A percentile compares a stretch with the other conserved stretches of the same genome.
Conservation (phyloP, 163 green algal species). For the Chlamydomonas reinhardtii region DNA sequence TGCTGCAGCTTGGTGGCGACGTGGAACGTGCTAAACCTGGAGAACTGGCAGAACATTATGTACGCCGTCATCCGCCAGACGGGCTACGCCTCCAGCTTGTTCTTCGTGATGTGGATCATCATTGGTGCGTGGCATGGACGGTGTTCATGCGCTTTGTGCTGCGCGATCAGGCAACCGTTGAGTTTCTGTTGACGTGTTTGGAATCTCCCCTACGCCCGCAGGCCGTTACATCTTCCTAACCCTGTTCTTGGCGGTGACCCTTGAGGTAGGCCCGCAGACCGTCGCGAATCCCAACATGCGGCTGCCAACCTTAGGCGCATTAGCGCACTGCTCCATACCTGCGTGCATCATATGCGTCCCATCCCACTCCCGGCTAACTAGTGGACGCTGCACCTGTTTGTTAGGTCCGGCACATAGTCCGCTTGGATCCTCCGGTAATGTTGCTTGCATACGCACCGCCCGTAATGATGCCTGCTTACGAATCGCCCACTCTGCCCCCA, state of each 20-base stretch:
- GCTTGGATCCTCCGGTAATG: too few relatives aligned
- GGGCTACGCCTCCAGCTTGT: constrained; percentile 64
- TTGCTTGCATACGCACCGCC: too few relatives aligned
- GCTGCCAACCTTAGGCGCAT: too few relatives aligned
- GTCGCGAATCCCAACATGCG: too few relatives aligned
- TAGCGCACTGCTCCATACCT: too few relatives aligned
- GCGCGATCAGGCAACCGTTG: too few relatives aligned
- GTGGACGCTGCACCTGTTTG: too few relatives aligned
- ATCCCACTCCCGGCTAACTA: too few relatives aligned
- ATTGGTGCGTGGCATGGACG: constrained; percentile 50
- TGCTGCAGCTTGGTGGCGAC: constrained; percentile 26
- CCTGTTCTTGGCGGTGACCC: constrained; percentile 86
- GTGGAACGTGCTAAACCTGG: constrained; percentile 69
- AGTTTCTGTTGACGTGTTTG: too few relatives aligned
- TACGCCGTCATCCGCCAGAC: constrained; percentile 65
- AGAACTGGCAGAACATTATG: constrained; percentile 81
- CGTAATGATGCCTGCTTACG: background rate
- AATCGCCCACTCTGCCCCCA: background rate
- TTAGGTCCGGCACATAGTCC: too few relatives aligned
- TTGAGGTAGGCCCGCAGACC: constrained; percentile 57
- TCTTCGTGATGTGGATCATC: constrained; percentile 79
- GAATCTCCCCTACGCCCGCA: background rate
- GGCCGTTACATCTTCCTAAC: constrained; percentile 83
- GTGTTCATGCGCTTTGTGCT: too few relatives aligned
- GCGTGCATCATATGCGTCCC: too few relatives aligned